Evolutionary conservation across 192 early-diverging fungal genomes (phyloP).

Genomic region (Coemansia sp.): DNA sequence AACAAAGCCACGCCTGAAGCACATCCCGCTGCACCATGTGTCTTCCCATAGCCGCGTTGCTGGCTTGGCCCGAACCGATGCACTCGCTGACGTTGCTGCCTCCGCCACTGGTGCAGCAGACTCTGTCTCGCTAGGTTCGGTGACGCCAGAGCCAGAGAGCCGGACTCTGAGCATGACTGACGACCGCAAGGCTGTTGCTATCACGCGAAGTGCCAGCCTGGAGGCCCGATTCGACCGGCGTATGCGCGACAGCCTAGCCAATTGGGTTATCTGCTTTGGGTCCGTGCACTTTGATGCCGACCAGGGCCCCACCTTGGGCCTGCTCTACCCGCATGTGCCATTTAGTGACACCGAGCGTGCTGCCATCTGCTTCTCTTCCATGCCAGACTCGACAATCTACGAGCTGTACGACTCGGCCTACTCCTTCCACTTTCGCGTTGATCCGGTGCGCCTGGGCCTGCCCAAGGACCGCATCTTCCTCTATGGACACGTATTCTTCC

Average conservation of each 20-base stretch:
- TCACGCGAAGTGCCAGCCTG: constrained; percentile 46
- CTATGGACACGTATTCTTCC: constrained; percentile 92
- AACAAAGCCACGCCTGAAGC: constrained; percentile 1
- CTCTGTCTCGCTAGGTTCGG: not conserved
- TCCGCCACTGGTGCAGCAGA: not conserved
- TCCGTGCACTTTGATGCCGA: constrained; percentile 83
- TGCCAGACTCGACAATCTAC: constrained; percentile 75
- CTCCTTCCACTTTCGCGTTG: constrained; percentile 69
- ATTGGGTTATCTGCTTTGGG: constrained; percentile 72
- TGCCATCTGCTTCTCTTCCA: constrained; percentile 75
- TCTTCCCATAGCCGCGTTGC: constrained; percentile 21
- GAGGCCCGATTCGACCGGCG: constrained; percentile 41
- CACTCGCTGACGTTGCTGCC: not conserved
- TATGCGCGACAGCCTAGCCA: constrained; percentile 24
- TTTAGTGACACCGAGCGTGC: constrained; percentile 68
- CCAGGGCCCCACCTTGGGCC: constrained; percentile 71
- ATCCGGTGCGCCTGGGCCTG: constrained; percentile 47
- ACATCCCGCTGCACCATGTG: constrained; percentile 19
- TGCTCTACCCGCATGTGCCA: constrained; percentile 68
- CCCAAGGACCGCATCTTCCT: constrained; percentile 46
- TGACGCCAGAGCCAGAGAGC: constrained; percentile 26
- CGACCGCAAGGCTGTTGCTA: constrained; percentile 23
- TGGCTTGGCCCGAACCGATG: not conserved
- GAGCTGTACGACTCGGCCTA: constrained; percentile 73
- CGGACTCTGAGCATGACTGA: constrained; percentile 44